A percentile compares a stretch with the other conserved stretches of the same genome.
Evolutionary conservation across 345 rosid species (phyloP).

Genomic region (Gossypium australe): DNA sequence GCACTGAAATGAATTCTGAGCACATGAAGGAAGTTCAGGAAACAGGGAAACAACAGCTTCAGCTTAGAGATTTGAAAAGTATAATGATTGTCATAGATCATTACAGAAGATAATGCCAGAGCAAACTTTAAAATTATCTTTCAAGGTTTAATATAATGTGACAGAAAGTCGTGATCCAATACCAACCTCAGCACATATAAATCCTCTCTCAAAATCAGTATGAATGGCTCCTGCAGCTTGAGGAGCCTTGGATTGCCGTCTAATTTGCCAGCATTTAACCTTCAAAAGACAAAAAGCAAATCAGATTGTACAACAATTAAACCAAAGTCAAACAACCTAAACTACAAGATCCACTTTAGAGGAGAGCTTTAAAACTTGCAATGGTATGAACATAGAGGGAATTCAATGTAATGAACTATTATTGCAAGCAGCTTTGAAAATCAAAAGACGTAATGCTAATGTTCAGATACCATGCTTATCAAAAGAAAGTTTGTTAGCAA

Average conservation of each 20-base stretch:
- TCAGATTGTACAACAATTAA: not conserved
- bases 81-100: not conserved
- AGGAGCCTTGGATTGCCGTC: slow-evolving; percentile 91
- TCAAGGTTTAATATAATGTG: not conserved
- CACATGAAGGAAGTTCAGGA: not conserved
- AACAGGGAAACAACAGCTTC: not conserved
- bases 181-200: slow-evolving; percentile 95
- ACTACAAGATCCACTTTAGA: not conserved
- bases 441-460: not conserved
- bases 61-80: not conserved
- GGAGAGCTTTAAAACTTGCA: not conserved
- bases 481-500: not conserved
- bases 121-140: not conserved
- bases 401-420: not conserved
- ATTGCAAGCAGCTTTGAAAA: not conserved
- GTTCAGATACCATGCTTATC: not conserved
- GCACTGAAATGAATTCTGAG: not conserved
- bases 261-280: slow-evolving; percentile 99
- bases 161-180: not conserved
- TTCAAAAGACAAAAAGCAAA: slow-evolving; percentile 33
- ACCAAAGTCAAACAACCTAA: not conserved
- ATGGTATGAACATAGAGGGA: not conserved
- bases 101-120: not conserved
- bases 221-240: slow-evolving; percentile 98
- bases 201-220: slow-evolving; percentile 91